A percentile compares a stretch with the other conserved stretches of the same genome.
Evolutionary conservation across 1,139 yeast species (phyloP).

Genomic region (Chernovozyma aurita): DNA sequence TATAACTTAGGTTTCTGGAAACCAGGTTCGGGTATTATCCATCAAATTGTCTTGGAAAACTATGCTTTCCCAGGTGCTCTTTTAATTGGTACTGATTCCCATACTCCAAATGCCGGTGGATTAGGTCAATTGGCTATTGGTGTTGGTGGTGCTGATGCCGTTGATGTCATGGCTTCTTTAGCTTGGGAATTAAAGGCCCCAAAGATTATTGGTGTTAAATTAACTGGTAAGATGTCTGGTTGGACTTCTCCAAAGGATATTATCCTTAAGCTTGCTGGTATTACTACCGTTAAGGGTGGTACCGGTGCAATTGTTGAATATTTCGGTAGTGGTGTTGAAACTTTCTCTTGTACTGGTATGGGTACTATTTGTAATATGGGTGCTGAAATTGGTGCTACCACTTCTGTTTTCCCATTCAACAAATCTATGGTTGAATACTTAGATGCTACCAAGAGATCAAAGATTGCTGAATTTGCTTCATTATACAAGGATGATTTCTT

Average conservation of each 20-base stretch:
- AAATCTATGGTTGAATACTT: conserved; percentile 85
- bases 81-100: conserved; percentile 97
- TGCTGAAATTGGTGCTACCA: conserved; percentile 99
- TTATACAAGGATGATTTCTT: conserved; percentile 73
- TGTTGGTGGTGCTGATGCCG: conserved; percentile 99
- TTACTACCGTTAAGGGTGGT: conserved; percentile 98
- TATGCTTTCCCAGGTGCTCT: conserved; percentile 98
- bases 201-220: conserved; percentile 93
- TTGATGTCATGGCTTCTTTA: conserved; percentile 91
- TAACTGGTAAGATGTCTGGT: conserved; percentile 92
- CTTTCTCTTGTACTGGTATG: conserved; percentile 99
- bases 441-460: conserved; percentile 80
- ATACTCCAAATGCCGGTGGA: conserved; percentile 99
- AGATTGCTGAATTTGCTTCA: conserved; percentile 79
- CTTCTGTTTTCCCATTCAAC: conserved; percentile 97
- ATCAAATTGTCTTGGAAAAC: conserved; percentile 95
- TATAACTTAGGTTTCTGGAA: conserved; percentile 99
- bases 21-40: conserved; percentile 99
- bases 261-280: conserved; percentile 92
- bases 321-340: conserved; percentile 94
- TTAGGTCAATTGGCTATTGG: conserved; percentile 98
- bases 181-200: conserved; percentile 99
- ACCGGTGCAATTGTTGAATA: conserved; percentile 97
- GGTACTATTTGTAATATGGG: conserved; percentile 99
- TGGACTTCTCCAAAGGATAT: conserved; percentile 99